Conservation (phyloP, 73 alveolate species). For the Halteria grandinella region DNA sequence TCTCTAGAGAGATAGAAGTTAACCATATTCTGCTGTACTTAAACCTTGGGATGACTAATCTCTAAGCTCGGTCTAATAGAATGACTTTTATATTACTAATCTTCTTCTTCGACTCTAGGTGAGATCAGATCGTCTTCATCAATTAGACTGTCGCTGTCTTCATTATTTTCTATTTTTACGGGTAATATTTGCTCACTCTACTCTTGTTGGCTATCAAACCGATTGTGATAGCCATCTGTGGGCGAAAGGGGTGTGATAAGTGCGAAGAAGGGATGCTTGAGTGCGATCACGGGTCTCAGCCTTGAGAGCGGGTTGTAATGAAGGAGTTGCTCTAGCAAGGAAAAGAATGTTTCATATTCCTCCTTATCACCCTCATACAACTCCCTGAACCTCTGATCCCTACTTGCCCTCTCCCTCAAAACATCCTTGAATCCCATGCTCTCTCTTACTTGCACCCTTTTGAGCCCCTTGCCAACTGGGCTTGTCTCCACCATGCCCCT, state of each 20-base stretch:
- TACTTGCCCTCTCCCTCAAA: neutral
- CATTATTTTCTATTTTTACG: too few species aligned
- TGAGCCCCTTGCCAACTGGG: neutral
- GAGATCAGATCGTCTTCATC: neutral
- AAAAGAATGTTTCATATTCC: slow-evolving; percentile 1
- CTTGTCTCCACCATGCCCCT: neutral
- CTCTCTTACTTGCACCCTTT: neutral
- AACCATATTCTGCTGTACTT: too few species aligned
- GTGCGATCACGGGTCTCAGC: neutral
- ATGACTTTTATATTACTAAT: too few species aligned
- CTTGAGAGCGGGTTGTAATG: neutral
- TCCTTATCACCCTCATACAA: neutral
- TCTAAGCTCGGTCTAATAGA: too few species aligned
- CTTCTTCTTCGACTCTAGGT: neutral
- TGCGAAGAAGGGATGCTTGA: slow-evolving; percentile 29
- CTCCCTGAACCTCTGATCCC: neutral
- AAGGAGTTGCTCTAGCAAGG: neutral
- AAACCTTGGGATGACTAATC: too few species aligned
- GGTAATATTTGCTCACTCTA: neutral
- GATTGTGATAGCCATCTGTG: neutral
- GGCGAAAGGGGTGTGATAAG: neutral
- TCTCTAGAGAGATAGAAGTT: too few species aligned
- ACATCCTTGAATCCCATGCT: neutral
- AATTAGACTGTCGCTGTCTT: neutral
- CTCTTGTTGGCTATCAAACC: neutral